Percentiles rank a stretch among this genome's conserved stretches.
Evolutionary conservation across 169 alveolate genomes (phyloP).

Genomic region (Plasmodium vinckei): DNA sequence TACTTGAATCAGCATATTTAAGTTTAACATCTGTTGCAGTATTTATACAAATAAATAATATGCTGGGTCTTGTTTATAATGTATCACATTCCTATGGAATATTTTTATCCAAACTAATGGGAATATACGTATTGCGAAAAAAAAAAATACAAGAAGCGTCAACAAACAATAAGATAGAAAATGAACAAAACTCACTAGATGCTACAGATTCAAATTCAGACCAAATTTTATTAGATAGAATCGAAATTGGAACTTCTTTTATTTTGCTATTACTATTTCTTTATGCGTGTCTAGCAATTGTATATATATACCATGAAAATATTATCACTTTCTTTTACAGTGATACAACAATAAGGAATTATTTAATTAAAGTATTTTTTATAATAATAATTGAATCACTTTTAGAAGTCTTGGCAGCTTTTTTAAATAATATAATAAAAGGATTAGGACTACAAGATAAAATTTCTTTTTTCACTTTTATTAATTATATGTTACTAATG

Average conservation of each 20-base stretch:
- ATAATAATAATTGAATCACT: conserved; percentile 2
- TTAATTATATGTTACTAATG: conserved; percentile 14
- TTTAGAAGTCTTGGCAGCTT: conserved; percentile 16
- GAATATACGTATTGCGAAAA: conserved; percentile 10
- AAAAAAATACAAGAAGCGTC: background rate
- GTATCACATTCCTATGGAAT: conserved; percentile 52
- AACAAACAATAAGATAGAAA: background rate
- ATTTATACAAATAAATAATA: conserved; percentile 17
- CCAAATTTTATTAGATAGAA: too few relatives aligned
- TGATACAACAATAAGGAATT: background rate
- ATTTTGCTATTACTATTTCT: conserved; percentile 1
- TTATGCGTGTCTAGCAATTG: background rate
- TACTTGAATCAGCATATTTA: conserved; percentile 41
- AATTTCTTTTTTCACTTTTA: conserved; percentile 22
- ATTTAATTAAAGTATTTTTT: background rate
- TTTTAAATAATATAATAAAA: conserved; percentile 38
- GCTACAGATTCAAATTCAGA: too few relatives aligned
- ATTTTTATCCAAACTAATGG: conserved; percentile 7
- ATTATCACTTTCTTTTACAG: conserved; percentile 25
- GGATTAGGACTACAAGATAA: conserved; percentile 39
- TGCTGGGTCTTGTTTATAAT: conserved; percentile 14
- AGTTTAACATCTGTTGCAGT: conserved; percentile 24
- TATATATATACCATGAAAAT: conserved; percentile 13
- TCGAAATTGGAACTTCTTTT: background rate
- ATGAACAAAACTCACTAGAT: too few relatives aligned